These are phyloP conservation scores for Ophiostoma ips DNA, from an alignment of 2,329 filamentous ascomycete species.

Conservation along the genomic window DNA sequence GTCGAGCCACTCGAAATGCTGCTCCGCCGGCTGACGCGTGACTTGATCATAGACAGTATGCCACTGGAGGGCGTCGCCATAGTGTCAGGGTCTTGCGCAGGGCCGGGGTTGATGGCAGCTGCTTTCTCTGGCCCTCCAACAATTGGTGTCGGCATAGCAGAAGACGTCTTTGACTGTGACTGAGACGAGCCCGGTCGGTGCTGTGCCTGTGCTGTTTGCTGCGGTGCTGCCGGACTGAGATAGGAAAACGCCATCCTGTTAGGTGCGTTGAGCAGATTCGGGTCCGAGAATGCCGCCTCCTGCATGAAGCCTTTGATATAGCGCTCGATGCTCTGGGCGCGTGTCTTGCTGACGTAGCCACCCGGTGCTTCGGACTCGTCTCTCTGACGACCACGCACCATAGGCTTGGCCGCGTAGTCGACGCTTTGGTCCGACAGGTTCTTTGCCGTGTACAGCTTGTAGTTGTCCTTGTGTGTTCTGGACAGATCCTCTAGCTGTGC, in stretches of 20 bases:
- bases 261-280: background rate
- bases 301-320: slow-evolving; percentile 17
- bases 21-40: slow-evolving; percentile 11
- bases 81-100: background rate
- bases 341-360: slow-evolving; percentile 16
- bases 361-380: background rate
- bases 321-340: slow-evolving; percentile 18
- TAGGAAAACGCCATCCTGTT: slow-evolving; percentile 2
- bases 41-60: slow-evolving; percentile 11
- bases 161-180: no score
- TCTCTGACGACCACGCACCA: slow-evolving; percentile 11
- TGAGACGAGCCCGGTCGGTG: background rate
- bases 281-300: slow-evolving; percentile 9
- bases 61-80: background rate
- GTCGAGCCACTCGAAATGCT: slow-evolving; percentile 8
- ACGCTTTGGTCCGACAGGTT: slow-evolving; percentile 14
- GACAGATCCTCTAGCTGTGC: background rate
- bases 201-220: background rate
- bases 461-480: slow-evolving; percentile 2
- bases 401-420: background rate
- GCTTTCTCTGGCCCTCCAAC: background rate
- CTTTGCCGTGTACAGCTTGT: slow-evolving; percentile 1
- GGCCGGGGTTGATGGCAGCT: slow-evolving; percentile 2
- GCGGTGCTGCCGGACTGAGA: background rate
- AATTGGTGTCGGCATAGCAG: no score